These are phyloP conservation scores for Claviceps lovelessii DNA, from an alignment of 2,329 filamentous ascomycete genomes.

Conservation along the genomic window DNA sequence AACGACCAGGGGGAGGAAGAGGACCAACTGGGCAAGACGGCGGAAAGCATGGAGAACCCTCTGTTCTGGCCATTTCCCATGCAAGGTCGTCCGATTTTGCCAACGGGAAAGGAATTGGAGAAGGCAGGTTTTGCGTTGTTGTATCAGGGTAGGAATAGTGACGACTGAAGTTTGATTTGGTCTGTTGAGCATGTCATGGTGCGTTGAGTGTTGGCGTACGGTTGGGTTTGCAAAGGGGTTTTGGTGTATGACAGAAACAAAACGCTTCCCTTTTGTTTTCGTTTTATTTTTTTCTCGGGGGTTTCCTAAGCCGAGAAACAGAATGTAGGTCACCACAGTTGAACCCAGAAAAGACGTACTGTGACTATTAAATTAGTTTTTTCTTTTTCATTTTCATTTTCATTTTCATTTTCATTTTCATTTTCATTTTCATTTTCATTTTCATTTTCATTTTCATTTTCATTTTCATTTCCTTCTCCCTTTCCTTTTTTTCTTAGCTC, in stretches of 20 bases:
- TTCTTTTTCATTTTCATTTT: too few species aligned
- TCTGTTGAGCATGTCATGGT: background rate
- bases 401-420: too few species aligned
- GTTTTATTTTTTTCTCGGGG: too few species aligned
- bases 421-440: too few species aligned
- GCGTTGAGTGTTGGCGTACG: background rate
- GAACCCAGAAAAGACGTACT: too few species aligned
- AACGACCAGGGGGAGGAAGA: conserved; percentile 3
- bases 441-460: too few species aligned
- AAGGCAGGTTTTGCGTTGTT: conserved; percentile 37
- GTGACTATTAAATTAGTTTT: too few species aligned
- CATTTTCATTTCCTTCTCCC: too few species aligned
- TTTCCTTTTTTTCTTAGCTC: too few species aligned
- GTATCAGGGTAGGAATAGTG: background rate
- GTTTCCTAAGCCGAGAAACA: too few species aligned
- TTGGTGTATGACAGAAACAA: background rate
- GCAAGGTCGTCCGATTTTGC: conserved; percentile 42
- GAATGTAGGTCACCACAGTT: too few species aligned
- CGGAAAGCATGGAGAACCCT: conserved; percentile 34
- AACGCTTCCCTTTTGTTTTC: too few species aligned
- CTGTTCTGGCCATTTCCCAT: conserved; percentile 48
- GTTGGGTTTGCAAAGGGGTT: background rate
- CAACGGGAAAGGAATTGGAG: conserved; percentile 30
- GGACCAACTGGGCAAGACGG: conserved; percentile 12
- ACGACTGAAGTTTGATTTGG: background rate